These are phyloP conservation scores for Rhytidiadelphus loreus DNA, from an alignment of 225 moss, liverwort and hornwort species.

Conservation along the genomic window DNA sequence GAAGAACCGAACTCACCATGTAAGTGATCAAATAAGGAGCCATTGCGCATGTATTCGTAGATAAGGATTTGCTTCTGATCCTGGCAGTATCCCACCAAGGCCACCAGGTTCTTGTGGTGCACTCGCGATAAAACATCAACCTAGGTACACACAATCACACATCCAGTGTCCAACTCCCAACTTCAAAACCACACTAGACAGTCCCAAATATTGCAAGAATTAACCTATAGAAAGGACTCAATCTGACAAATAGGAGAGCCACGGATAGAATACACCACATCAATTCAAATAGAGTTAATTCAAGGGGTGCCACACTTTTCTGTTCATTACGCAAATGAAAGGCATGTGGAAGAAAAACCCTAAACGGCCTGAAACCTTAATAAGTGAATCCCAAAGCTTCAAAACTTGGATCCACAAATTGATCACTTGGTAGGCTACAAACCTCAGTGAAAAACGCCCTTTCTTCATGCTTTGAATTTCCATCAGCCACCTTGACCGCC, in stretches of 20 bases:
- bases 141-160: no score
- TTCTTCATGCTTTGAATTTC: background rate
- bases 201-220: no score
- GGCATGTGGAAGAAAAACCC: background rate
- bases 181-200: background rate
- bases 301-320: no score
- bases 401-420: no score
- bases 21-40: constrained; percentile 41
- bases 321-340: background rate
- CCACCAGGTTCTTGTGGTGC: constrained; percentile 52
- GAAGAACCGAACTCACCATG: constrained; percentile 8
- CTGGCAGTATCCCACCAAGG: constrained; percentile 45
- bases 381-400: no score
- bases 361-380: background rate
- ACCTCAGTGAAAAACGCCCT: constrained; percentile 42
- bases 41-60: constrained; percentile 18
- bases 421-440: no score
- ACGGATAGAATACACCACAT: background rate
- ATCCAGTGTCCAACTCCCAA: background rate
- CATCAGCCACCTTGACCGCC: constrained; percentile 28
- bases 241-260: background rate
- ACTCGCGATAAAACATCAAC: constrained; percentile 48
- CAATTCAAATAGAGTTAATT: background rate
- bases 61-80: constrained; percentile 44
- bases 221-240: background rate